These are phyloP conservation scores for Fusarium sp. DNA, from an alignment of 2,329 filamentous ascomycete genomes.

Conservation along the genomic window DNA sequence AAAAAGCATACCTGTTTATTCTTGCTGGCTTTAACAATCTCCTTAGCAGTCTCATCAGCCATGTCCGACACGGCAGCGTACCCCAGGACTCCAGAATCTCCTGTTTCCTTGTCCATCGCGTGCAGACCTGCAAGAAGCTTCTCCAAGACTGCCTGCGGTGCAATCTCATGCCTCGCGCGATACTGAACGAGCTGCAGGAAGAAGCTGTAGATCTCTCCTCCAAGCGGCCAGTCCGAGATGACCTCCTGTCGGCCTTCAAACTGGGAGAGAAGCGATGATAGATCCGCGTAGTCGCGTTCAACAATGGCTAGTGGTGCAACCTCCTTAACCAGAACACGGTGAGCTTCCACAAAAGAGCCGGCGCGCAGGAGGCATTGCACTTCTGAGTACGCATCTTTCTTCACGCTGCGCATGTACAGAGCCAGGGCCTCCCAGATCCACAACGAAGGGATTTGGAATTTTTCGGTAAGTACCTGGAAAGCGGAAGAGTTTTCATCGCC, in stretches of 20 bases:
- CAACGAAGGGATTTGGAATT: slow-evolving; percentile 73
- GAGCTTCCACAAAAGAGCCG: slow-evolving; percentile 79
- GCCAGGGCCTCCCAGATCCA: slow-evolving; percentile 93
- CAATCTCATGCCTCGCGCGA: slow-evolving; percentile 51
- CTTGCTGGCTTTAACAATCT: slow-evolving; percentile 64
- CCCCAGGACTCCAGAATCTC: slow-evolving; percentile 59
- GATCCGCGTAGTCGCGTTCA: slow-evolving; percentile 76
- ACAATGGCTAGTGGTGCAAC: slow-evolving; percentile 87
- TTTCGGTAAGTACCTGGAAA: slow-evolving; percentile 67
- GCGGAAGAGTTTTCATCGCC: slow-evolving; percentile 63
- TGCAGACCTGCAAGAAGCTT: slow-evolving; percentile 65
- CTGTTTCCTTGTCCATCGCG: slow-evolving; percentile 58
- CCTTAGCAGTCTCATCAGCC: slow-evolving; percentile 74
- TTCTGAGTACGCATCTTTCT: slow-evolving; percentile 73
- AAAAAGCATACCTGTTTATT: slow-evolving; percentile 62
- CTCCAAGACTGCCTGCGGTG: slow-evolving; percentile 59
- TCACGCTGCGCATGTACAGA: slow-evolving; percentile 77
- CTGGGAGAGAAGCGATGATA: slow-evolving; percentile 73
- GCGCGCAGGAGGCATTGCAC: slow-evolving; percentile 83
- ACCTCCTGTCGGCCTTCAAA: slow-evolving; percentile 70
- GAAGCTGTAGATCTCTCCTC: slow-evolving; percentile 79
- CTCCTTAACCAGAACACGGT: slow-evolving; percentile 79
- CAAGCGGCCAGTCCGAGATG: slow-evolving; percentile 78
- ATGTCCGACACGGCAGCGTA: slow-evolving; percentile 83
- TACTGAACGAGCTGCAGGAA: slow-evolving; percentile 63